Base-by-base conservation (phyloP, 495 filamentous ascomycete genomes). In the Darksidea phi region DNA sequence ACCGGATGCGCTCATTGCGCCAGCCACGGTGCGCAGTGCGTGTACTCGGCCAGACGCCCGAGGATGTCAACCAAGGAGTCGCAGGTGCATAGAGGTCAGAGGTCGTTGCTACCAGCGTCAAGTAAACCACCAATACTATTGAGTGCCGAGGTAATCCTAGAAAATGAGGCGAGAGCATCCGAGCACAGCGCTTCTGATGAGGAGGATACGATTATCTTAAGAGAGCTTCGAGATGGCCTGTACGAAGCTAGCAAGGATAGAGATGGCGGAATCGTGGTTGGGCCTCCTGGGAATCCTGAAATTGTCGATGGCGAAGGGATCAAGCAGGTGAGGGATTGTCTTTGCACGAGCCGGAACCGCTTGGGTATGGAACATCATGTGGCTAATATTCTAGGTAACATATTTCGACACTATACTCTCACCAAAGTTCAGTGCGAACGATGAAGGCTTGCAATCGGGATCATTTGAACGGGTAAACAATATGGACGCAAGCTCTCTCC, bases 291-390 rank as follows among this genome's bases (percentile, higher is more conserved):
- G 3, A 64, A 59, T 42, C 59, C 55, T 23, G 48, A 54, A 24
- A 59, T 59, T 21, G 36, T 64, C 25, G 54, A 58, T 32, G 32
- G 55, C 18, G 61, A 58, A 7, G 59, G 54, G 26, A 54, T 32
- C 0, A 50, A 62, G 6, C 38, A 62, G 49, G 59, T 62, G 49
- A 21, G 24, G 1, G 4, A 21, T 6, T n/a, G n/a, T n/a, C n/a
- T n/a, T n/a, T n/a, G n/a, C n/a, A n/a, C n/a, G n/a, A n/a, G n/a
- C n/a, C n/a, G n/a, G n/a, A n/a, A n/a, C n/a, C n/a, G n/a, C n/a
- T n/a, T n/a, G n/a, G n/a, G n/a, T n/a, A 3, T 10, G 10, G 28
- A 32, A 10, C 28, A 10, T 10, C 4, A 32, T 10, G 10, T 32
- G 28, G 4, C 12, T 36, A 21, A 18, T 21, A 23, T 18, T 49